Evolutionary conservation across 768 basidiomycete genomes (phyloP), one percentile per base, ranked within the genome.

Genomic region (Postia placenta): DNA sequence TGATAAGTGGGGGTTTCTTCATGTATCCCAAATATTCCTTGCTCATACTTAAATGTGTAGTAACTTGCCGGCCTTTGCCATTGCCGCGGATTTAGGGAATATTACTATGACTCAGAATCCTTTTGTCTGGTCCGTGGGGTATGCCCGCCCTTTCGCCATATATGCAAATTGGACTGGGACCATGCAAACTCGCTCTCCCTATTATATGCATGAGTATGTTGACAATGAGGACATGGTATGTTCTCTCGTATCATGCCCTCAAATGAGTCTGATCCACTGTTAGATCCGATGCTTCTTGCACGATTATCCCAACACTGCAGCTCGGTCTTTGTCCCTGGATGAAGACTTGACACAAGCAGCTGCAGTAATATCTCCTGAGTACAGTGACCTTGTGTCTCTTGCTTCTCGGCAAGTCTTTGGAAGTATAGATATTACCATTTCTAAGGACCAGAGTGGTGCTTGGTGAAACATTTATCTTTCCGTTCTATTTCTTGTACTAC

Each of bases 51-150:
- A 33, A 33, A 33, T 33, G n/a, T 33, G 1, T 25, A 42, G 35
- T 25, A 1, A 19, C 1, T 64, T 53, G 41, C 27, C 53, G 2
- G 59, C 61, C 3, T 64, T 55, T 47, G 64, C 51, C 6, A 50
- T 67, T 17, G 42, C 66, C 1, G 49, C 54, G 3, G 58, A 66
- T 38, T 58, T 66, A 2, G 64, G 66, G 2, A 49, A 4, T 6
- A 59, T 64, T n/a, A 33, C 37, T 14, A 39, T 42, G 19, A 60
- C 59, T 0, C 36, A 48, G 7, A 36, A 25, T 1, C 59, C 66
- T 0, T 46, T 63, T 9, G 56, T 63, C 1, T 66, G 63, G 62
- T 47, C 61, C 0, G 50, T 67, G 9, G 64, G 66, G 5, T 57
- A 56, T 42, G 51, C 59, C 2, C 51, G 62, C 36, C 62, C 61